Percentiles rank a stretch among this genome's conserved stretches.
These are phyloP conservation scores for Pseudogymnoascus sp. DNA, from an alignment of 2,329 filamentous ascomycete species.

Conservation along the genomic window DNA sequence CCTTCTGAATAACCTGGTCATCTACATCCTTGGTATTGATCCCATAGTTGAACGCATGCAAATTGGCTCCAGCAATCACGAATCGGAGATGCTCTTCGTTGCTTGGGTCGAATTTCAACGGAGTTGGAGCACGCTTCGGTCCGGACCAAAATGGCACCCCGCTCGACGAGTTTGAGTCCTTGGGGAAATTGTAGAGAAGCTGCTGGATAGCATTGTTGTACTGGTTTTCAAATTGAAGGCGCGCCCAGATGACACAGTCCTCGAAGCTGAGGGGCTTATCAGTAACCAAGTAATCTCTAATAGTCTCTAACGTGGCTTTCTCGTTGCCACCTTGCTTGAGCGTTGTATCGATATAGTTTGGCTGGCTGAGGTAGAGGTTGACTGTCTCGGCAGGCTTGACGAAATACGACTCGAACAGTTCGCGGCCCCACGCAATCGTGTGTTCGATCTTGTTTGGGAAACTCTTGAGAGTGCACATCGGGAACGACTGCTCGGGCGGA, in stretches of 20 bases:
- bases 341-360: slow-evolving; percentile 79
- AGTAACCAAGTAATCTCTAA: slow-evolving; percentile 82
- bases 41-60: slow-evolving; percentile 96
- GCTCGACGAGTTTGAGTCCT: slow-evolving; percentile 79
- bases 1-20: slow-evolving; percentile 64
- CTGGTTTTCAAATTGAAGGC: slow-evolving; percentile 88
- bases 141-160: slow-evolving; percentile 97
- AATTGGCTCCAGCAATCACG: slow-evolving; percentile 77
- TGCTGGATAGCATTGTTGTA: slow-evolving; percentile 97
- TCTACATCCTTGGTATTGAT: slow-evolving; percentile 76
- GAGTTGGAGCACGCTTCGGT: slow-evolving; percentile 89
- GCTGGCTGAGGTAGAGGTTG: slow-evolving; percentile 86
- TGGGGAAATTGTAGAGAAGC: slow-evolving; percentile 92
- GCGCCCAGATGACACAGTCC: slow-evolving; percentile 94
- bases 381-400: slow-evolving; percentile 89
- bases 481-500: slow-evolving; percentile 96
- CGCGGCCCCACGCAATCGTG: slow-evolving; percentile 95
- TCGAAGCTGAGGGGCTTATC: slow-evolving; percentile 90
- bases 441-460: slow-evolving; percentile 99
- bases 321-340: slow-evolving; percentile 92
- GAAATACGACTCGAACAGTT: slow-evolving; percentile 90
- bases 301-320: slow-evolving; percentile 83
- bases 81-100: slow-evolving; percentile 86
- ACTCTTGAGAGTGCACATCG: slow-evolving; percentile 94
- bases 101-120: slow-evolving; percentile 77